A percentile compares a stretch with the other conserved stretches of the same genome.
Conservation (phyloP, 805 yeast species). For the Starmerella gropengiesseri region DNA sequence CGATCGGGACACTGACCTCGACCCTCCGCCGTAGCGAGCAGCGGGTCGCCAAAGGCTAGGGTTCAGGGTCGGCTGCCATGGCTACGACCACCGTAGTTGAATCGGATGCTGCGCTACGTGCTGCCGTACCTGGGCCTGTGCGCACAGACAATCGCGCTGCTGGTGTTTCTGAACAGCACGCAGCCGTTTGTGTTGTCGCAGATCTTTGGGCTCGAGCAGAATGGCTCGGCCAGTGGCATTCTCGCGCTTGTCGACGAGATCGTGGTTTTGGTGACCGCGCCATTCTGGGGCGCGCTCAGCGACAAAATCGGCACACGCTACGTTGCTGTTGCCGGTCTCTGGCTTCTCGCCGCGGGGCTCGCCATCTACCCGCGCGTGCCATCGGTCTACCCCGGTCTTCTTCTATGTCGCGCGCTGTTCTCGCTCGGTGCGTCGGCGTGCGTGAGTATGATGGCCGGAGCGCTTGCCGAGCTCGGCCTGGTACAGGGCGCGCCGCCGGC, state of each 20-base stretch:
- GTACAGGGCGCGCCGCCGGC: neutral
- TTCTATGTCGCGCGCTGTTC: slow-evolving; percentile 44
- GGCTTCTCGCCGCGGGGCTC: slow-evolving; percentile 39
- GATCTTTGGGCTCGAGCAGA: slow-evolving; percentile 26
- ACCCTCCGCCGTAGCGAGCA: no score
- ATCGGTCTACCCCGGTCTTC: slow-evolving; percentile 40
- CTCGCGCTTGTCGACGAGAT: slow-evolving; percentile 52
- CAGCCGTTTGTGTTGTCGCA: slow-evolving; percentile 38
- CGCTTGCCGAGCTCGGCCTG: slow-evolving; percentile 38
- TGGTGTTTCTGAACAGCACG: slow-evolving; percentile 36
- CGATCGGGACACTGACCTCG: no score
- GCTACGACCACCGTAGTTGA: no score
- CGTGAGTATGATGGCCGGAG: slow-evolving; percentile 50
- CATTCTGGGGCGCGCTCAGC: slow-evolving; percentile 51
- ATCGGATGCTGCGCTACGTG: slow-evolving; percentile 2
- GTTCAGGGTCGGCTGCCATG: no score
- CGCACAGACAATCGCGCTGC: slow-evolving; percentile 34
- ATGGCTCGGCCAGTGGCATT: slow-evolving; percentile 40
- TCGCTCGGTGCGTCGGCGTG: slow-evolving; percentile 48
- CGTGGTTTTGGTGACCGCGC: slow-evolving; percentile 42
- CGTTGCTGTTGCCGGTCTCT: slow-evolving; percentile 40
- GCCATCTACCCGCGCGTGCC: slow-evolving; percentile 40
- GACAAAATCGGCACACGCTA: slow-evolving; percentile 54
- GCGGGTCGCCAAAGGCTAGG: no score
- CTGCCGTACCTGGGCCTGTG: slow-evolving; percentile 31